phyloP scores from a whole-genome alignment of 805 yeast genomes.

The Saturnispora dispora region DNA sequence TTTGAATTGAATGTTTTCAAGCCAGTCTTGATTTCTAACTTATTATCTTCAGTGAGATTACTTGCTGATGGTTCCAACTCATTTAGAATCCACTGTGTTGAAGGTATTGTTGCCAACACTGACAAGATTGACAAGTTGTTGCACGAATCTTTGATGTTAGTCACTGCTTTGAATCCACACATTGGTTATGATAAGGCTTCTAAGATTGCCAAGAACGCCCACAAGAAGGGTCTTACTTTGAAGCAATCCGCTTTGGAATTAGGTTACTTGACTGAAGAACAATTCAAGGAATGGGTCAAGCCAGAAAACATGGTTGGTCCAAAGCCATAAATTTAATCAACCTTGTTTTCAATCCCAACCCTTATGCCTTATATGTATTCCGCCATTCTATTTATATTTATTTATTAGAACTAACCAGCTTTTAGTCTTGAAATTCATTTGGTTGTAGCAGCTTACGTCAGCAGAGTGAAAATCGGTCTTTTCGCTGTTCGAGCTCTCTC shows the following conservation, averaged over 20 bases:
- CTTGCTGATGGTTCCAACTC: conserved; percentile 85
- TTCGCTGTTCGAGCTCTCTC: not conserved
- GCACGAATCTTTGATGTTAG: conserved; percentile 95
- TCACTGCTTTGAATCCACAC: conserved; percentile 97
- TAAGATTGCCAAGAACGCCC: conserved; percentile 97
- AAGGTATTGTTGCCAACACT: conserved; percentile 82
- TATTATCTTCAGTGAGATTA: conserved; percentile 78
- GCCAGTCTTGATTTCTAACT: conserved; percentile 89
- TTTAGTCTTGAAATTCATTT: not conserved
- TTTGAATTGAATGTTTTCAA: conserved; percentile 97
- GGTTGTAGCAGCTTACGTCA: not conserved
- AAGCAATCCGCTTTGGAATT: conserved; percentile 92
- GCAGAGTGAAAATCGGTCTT: not conserved
- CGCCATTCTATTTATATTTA: not conserved
- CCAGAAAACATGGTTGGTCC: conserved; percentile 99
- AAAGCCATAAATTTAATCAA: conserved; percentile 26
- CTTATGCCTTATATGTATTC: not conserved
- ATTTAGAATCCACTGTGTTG: conserved; percentile 91
- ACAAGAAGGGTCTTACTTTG: conserved; percentile 92
- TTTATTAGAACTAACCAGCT: not conserved
- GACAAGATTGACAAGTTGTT: conserved; percentile 80
- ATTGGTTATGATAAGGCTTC: conserved; percentile 97
- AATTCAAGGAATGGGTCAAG: conserved; percentile 93
- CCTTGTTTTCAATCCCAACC: not conserved
- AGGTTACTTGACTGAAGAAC: conserved; percentile 71